Evolutionary conservation across 2,329 filamentous ascomycete genomes (phyloP).

Genomic region (Apiospora marii): DNA sequence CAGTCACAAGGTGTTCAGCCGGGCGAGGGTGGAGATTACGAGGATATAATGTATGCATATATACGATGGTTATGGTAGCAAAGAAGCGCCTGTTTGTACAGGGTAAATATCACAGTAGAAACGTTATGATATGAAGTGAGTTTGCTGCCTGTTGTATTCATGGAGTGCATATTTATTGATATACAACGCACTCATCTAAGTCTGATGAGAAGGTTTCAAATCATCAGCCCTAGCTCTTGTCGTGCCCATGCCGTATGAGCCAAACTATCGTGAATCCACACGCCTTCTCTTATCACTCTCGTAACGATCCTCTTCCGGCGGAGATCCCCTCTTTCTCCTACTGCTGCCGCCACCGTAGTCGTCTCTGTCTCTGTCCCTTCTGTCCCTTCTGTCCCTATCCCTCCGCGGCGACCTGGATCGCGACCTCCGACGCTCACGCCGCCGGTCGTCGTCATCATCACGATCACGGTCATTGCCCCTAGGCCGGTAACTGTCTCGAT

Average conservation of each 20-base stretch:
- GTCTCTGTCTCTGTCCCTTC: constrained; percentile 36
- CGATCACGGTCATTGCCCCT: constrained; percentile 40
- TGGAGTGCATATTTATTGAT: not conserved
- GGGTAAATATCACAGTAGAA: not conserved
- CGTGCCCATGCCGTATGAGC: not conserved
- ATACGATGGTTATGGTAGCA: not conserved
- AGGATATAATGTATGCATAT: constrained; percentile 64
- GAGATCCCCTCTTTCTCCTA: constrained; percentile 67
- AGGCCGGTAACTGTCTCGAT: constrained; percentile 36
- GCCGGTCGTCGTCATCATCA: constrained; percentile 44
- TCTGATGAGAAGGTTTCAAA: not conserved
- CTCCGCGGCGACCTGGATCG: constrained; percentile 62
- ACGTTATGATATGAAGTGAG: not conserved
- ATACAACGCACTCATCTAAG: not conserved
- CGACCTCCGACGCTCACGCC: constrained; percentile 50
- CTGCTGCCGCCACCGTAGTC: constrained; percentile 56
- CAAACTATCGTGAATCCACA: constrained; percentile 54
- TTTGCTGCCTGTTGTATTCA: not conserved
- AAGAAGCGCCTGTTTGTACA: not conserved
- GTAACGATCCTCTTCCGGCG: constrained; percentile 61
- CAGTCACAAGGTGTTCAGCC: constrained; percentile 79
- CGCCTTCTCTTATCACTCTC: constrained; percentile 67
- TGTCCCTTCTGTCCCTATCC: constrained; percentile 23
- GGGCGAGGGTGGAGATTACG: constrained; percentile 86
- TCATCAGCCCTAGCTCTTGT: not conserved